phyloP scores from a whole-genome alignment of 371 early-diverging fungal species.

The Syncephalastrum racemosum region DNA sequence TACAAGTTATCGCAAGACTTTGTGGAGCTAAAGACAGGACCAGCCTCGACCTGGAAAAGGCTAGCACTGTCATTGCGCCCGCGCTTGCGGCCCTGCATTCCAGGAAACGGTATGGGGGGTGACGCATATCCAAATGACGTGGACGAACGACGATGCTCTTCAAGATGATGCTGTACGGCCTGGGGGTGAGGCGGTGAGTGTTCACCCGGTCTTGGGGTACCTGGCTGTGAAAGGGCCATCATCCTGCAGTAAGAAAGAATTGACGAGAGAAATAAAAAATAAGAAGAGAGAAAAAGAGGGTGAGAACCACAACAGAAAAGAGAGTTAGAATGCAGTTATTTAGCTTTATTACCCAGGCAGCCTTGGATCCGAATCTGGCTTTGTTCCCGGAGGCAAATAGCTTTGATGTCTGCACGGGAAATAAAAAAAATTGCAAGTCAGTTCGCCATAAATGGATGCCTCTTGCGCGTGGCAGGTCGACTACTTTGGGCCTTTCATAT shows the following conservation, averaged over 20 bases:
- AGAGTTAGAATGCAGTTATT: neutral
- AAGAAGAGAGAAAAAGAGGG: neutral
- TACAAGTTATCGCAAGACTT: slow-evolving; percentile 62
- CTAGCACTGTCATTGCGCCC: slow-evolving; percentile 23
- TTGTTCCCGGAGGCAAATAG: slow-evolving; percentile 26
- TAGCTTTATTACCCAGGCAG: slow-evolving; percentile 32
- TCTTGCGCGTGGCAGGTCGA: too few species aligned
- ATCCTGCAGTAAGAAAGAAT: slow-evolving; percentile 7
- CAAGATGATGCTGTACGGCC: neutral
- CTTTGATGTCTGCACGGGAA: slow-evolving; percentile 23
- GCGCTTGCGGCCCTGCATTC: slow-evolving; percentile 2
- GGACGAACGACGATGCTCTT: slow-evolving; percentile 8
- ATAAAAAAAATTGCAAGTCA: slow-evolving; percentile 2
- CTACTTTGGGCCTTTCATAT: too few species aligned
- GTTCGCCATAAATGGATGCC: too few species aligned
- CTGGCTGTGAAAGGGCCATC: slow-evolving; percentile 20
- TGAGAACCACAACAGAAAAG: slow-evolving; percentile 8
- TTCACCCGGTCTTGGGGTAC: slow-evolving; percentile 17
- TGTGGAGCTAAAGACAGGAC: slow-evolving; percentile 67
- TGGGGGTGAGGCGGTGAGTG: slow-evolving; percentile 3
- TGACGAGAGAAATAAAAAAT: neutral
- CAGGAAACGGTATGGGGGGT: slow-evolving; percentile 2
- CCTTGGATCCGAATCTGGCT: slow-evolving; percentile 33
- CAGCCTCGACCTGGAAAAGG: slow-evolving; percentile 39
- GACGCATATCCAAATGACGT: slow-evolving; percentile 9